Evolutionary conservation across 495 filamentous ascomycete genomes (phyloP).

Genomic region (Cercophora samala): DNA sequence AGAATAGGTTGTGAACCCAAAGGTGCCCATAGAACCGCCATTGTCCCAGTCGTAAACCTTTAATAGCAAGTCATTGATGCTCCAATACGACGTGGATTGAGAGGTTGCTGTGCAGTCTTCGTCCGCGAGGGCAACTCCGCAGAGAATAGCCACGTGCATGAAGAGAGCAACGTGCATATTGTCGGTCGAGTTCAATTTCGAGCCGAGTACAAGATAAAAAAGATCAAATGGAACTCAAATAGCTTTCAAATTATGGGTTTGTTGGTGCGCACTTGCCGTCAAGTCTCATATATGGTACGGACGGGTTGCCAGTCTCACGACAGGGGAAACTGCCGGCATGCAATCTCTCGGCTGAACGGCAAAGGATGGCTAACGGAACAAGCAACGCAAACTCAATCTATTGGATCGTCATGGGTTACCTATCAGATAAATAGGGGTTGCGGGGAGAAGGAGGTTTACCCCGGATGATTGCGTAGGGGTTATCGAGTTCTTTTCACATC

Average conservation of each 20-base stretch:
- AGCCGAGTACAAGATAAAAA: not conserved
- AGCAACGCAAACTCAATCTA: slow-evolving; percentile 18
- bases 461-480: not conserved
- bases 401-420: slow-evolving; percentile 9
- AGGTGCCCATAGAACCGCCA: slow-evolving; percentile 26
- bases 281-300: slow-evolving; percentile 1
- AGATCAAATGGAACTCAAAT: not conserved
- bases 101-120: slow-evolving; percentile 2
- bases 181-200: not conserved
- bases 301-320: not conserved
- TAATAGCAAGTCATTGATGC: slow-evolving; percentile 25
- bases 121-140: not conserved
- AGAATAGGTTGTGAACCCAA: slow-evolving; percentile 28
- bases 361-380: slow-evolving; percentile 15
- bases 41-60: slow-evolving; percentile 30
- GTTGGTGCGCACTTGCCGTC: not conserved
- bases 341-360: slow-evolving; percentile 21
- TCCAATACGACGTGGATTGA: slow-evolving; percentile 22
- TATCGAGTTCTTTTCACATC: not conserved
- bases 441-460: not conserved
- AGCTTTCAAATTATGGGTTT: not conserved
- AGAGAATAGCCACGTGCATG: not conserved
- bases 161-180: not conserved
- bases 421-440: slow-evolving; percentile 13
- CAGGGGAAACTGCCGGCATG: slow-evolving; percentile 13